Evolutionary conservation across 345 rosid species (phyloP).

Genomic region (Physaria fendleri): DNA sequence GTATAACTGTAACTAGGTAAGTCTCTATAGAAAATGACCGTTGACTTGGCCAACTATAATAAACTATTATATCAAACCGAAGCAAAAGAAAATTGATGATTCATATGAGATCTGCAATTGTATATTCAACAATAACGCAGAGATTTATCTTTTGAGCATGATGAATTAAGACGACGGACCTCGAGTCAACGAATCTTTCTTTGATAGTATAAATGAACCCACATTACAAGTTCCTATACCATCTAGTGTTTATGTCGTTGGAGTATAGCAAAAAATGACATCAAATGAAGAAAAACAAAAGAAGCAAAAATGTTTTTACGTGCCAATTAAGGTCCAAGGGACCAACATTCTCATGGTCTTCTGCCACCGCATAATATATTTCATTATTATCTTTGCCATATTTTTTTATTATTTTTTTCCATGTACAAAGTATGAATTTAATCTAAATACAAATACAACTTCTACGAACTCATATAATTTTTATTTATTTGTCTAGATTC

Average conservation of each 20-base stretch:
- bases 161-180: neutral
- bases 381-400: neutral
- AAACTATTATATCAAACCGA: neutral
- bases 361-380: constrained; percentile 3
- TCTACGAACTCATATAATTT: neutral
- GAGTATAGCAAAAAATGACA: constrained; percentile 10
- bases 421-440: neutral
- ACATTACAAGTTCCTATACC: neutral
- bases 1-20: constrained; percentile 14
- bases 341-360: constrained; percentile 33
- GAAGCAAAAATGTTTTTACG: constrained; percentile 3
- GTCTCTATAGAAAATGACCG: constrained; percentile 11
- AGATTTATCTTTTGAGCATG: neutral
- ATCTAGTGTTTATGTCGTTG: neutral
- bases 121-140: neutral
- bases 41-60: constrained; percentile 12
- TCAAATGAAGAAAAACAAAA: constrained; percentile 11
- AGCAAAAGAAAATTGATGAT: neutral
- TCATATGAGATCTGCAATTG: neutral
- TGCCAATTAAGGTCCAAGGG: constrained; percentile 18
- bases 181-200: neutral
- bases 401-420: neutral
- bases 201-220: neutral
- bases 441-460: neutral
- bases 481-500: neutral